Conservation (phyloP, 257 asterid genomes). For the Solanum etuberosum region DNA sequence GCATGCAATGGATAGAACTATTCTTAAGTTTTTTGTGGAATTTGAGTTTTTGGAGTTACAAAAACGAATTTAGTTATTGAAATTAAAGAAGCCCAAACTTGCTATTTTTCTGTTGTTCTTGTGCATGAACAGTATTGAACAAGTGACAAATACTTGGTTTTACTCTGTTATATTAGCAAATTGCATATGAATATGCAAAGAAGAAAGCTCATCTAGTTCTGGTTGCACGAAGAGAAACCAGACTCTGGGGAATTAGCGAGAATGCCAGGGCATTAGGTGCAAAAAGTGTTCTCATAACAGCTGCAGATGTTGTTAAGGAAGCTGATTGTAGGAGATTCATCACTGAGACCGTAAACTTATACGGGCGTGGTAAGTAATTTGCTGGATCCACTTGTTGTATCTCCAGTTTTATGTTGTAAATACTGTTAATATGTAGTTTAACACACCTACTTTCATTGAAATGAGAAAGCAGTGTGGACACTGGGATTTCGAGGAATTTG, state of each 20-base stretch:
- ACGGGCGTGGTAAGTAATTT: constrained; percentile 41
- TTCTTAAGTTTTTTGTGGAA: not conserved
- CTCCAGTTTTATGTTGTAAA: not conserved
- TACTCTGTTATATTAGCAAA: constrained; percentile 34
- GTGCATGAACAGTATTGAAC: not conserved
- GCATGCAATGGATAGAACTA: not conserved
- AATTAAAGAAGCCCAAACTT: not conserved
- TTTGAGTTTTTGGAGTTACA: no score
- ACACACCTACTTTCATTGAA: not conserved
- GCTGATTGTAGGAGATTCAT: constrained; percentile 79
- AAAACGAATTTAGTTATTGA: not conserved
- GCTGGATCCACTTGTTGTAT: not conserved
- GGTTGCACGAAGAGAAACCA: constrained; percentile 72
- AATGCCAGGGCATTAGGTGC: constrained; percentile 63
- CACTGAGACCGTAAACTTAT: constrained; percentile 46
- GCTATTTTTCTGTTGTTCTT: not conserved
- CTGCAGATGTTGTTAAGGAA: constrained; percentile 97
- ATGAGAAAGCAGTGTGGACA: not conserved
- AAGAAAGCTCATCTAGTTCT: constrained; percentile 69
- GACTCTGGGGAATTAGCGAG: constrained; percentile 72
- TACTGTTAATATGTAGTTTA: not conserved
- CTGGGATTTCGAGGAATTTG: no score
- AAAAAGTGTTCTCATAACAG: constrained; percentile 46
- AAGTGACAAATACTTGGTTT: not conserved
- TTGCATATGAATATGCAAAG: constrained; percentile 87